Evolutionary conservation across 495 filamentous ascomycete genomes (phyloP), one percentile per base, ranked within the genome.

Genomic region (Letharia columbiana): DNA sequence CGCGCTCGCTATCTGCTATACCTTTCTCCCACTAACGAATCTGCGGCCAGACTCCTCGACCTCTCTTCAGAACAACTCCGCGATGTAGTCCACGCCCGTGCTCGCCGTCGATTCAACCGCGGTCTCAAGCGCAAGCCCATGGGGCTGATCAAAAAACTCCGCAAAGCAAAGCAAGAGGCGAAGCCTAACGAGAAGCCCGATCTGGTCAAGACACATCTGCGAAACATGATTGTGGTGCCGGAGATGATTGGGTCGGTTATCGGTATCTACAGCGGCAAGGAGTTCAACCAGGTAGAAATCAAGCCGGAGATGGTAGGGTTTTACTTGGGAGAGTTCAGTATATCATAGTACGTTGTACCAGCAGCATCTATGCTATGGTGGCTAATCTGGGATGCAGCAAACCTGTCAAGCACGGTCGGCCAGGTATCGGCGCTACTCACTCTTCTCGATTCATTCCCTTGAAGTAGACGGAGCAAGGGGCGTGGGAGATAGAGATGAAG

Each of bases 261-360:
- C 75, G 94, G 93, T 78, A 94, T 98, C 84, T 98, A 98, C 87
- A 94, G 90, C 68, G 94, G 94, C 78, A 98, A 98, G 87, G 95
- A 97, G 82, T 98, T 98, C 88, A 98, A 98, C 86, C 92, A 96
- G 85, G 91, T 98, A 72, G 94, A 98, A 80, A 94, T 98, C 82
- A 96, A 96, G 87, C 94, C 94, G 67, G 94, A 98, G 87, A 98
- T 98, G 94, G 94, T 98, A 81, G 94, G 94, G 76, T 92, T 96
- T 85, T 98, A 98, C 86, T 85, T 98, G 67, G 94, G 84, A 76
- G 94, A 98, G 83, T 98, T 98, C 85, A 96, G 91, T 69, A 98
- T 98, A 82, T 91, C 91, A 81, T 98, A 98, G 92, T 96, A 89
- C 74, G 92, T 91, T 9, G n/a, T 10, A 52, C 10, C 23, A 3